Evolutionary conservation across 2,329 filamentous ascomycete species (phyloP).

Genomic region (Cladobotryum mycophilum): DNA sequence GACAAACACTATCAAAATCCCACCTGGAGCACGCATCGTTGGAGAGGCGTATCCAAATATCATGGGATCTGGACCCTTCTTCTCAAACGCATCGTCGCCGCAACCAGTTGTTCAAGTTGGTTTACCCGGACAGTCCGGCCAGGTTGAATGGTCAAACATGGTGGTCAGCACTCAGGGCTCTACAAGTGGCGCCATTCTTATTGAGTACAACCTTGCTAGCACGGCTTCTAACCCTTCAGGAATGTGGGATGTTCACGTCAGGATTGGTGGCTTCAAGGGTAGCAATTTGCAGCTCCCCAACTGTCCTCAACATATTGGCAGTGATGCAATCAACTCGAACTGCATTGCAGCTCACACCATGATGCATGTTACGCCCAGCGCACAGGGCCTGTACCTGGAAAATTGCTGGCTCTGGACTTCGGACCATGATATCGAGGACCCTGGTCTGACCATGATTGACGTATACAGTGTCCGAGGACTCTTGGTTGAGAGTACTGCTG

Average conservation of each 20-base stretch:
- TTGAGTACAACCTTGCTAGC: conserved; percentile 63
- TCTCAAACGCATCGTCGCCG: conserved; percentile 48
- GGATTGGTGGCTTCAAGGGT: conserved; percentile 66
- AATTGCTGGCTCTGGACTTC: conserved; percentile 43
- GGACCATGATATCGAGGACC: conserved; percentile 34
- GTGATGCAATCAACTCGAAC: conserved; percentile 20
- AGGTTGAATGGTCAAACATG: conserved; percentile 65
- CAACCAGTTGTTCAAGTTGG: conserved; percentile 64
- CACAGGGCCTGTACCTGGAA: conserved; percentile 33
- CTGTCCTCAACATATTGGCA: conserved; percentile 50
- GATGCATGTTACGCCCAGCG: conserved; percentile 2
- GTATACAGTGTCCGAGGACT: conserved; percentile 32
- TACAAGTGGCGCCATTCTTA: conserved; percentile 60
- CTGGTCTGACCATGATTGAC: conserved; percentile 20
- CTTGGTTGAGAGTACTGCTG: conserved; percentile 21
- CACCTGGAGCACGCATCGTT: conserved; percentile 34
- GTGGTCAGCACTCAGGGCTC: conserved; percentile 63
- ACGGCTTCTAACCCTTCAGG: conserved; percentile 36
- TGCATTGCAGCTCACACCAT: conserved; percentile 37
- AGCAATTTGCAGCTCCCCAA: conserved; percentile 61
- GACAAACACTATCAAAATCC: conserved; percentile 39
- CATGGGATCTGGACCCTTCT: conserved; percentile 50
- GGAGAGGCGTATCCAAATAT: conserved; percentile 30
- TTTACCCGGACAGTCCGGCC: conserved; percentile 52
- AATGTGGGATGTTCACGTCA: conserved; percentile 73